Base-by-base conservation (phyloP, 2,329 filamentous ascomycete species). In the Cladophialophora exuberans region DNA sequence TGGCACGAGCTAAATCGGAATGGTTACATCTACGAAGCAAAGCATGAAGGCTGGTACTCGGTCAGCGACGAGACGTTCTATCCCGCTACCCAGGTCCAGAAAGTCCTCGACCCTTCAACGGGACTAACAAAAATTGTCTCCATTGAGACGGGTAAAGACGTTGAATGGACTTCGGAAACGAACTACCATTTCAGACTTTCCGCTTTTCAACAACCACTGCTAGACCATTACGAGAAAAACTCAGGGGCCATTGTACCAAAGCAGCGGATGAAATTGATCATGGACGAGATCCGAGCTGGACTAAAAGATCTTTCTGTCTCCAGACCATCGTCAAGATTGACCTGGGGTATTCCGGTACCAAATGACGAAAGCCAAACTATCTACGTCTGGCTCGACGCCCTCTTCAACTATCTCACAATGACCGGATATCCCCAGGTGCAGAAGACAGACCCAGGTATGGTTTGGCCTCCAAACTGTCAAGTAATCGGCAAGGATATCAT, bases 1-100 rank as follows among this genome's bases (percentile, higher is more conserved):
- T 99, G 94, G 94, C 80, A 83, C 62, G 80, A 91, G 69, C 78
- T 99, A 56, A 81, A 86, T 65, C 84, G 91, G 51, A 79, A 82
- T 42, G 87, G 88, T 6, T 86, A 88, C 57, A 87, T 97, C 50
- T 97, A 97, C 73, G 85, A 88, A 66, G 84, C 85, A 9, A 90
- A 88, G 64, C 94, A 97, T 66, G 84, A 90, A 68, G 94, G 94
- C 1, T 99, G 94, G 94, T 99, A 99, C 71, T 94, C 89, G 52
- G 87, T 99, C 50, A 91, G 89, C 70, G 94, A 99, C 70, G 94
- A 99, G 78, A 93, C 93, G 33, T 99, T 96, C 73, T 97, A 97
- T 69, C 90, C 93, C 0, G 82, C 87, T 49, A 83, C 84, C 5
- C 77, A 85, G 66, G 84, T 97, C 22, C 84, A 90, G 66, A 81